phyloP scores from a whole-genome alignment of 140 eudicot genomes.

The Oenanthe javanica region DNA sequence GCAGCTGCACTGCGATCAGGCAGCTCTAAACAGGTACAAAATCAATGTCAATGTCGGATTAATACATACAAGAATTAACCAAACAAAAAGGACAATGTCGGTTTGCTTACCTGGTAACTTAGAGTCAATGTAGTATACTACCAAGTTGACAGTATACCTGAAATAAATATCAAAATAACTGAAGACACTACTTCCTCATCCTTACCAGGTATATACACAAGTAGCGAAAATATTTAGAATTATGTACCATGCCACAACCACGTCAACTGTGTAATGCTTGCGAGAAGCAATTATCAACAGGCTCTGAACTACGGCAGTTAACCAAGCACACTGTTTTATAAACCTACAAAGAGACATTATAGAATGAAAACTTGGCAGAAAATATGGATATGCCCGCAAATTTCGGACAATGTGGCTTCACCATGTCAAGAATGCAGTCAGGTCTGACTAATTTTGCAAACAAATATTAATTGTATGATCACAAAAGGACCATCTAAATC shows the following conservation, averaged over 20 bases:
- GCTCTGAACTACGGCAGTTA: slow-evolving; percentile 68
- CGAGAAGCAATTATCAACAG: slow-evolving; percentile 93
- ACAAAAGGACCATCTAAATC: background rate
- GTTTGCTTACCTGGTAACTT: slow-evolving; percentile 62
- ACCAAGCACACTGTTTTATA: slow-evolving; percentile 84
- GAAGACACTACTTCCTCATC: background rate
- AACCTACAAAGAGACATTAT: slow-evolving; percentile 32
- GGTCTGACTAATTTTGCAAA: background rate
- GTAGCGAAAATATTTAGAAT: background rate
- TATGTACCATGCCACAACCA: slow-evolving; percentile 83
- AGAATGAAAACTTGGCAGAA: background rate
- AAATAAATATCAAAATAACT: slow-evolving; percentile 10
- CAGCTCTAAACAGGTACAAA: slow-evolving; percentile 40
- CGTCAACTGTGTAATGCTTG: slow-evolving; percentile 91
- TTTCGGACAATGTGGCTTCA: background rate
- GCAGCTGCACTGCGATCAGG: slow-evolving; percentile 61
- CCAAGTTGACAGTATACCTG: slow-evolving; percentile 96
- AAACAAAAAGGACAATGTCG: background rate
- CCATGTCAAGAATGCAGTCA: background rate
- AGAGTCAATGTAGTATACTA: slow-evolving; percentile 78
- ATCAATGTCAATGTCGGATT: background rate
- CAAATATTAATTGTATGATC: background rate
- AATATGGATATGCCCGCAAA: background rate
- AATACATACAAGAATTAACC: background rate
- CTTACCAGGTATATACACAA: background rate